Conservation (phyloP, 352 stramenopile genomes). For the Blastocystis sp. region DNA sequence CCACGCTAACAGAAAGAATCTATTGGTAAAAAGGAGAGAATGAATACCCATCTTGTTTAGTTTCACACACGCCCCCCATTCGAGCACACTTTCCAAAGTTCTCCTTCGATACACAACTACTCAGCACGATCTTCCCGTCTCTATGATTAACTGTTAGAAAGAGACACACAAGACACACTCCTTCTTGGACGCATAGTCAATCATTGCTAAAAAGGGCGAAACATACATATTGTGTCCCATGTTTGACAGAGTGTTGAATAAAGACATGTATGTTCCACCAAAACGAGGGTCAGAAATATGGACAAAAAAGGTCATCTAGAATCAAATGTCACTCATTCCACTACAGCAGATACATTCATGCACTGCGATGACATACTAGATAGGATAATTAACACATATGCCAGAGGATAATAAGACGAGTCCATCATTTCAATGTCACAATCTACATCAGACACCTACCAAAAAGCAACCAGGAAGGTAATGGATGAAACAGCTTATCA, state of each 20-base stretch:
- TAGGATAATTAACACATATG: not conserved
- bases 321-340: not conserved
- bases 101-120: not conserved
- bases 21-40: not conserved
- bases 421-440: not conserved
- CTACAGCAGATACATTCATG: slow-evolving; percentile 27
- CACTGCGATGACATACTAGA: not conserved
- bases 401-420: not conserved
- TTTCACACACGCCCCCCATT: not conserved
- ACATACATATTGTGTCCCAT: slow-evolving; percentile 73
- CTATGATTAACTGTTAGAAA: not conserved
- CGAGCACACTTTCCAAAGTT: not conserved
- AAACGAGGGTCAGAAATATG: slow-evolving; percentile 81
- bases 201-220: slow-evolving; percentile 7
- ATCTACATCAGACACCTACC: not conserved
- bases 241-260: slow-evolving; percentile 82
- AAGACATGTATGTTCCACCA: slow-evolving; percentile 83
- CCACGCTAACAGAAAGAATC: slow-evolving; percentile 36
- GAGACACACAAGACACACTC: not conserved
- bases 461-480: not conserved
- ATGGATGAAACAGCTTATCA: slow-evolving; percentile 1
- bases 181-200: not conserved
- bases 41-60: slow-evolving; percentile 7
- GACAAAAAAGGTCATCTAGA: slow-evolving; percentile 79
- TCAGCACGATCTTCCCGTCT: not conserved